Conservation (phyloP, 2,329 filamentous ascomycete genomes). For the Arthroderma sp. region DNA sequence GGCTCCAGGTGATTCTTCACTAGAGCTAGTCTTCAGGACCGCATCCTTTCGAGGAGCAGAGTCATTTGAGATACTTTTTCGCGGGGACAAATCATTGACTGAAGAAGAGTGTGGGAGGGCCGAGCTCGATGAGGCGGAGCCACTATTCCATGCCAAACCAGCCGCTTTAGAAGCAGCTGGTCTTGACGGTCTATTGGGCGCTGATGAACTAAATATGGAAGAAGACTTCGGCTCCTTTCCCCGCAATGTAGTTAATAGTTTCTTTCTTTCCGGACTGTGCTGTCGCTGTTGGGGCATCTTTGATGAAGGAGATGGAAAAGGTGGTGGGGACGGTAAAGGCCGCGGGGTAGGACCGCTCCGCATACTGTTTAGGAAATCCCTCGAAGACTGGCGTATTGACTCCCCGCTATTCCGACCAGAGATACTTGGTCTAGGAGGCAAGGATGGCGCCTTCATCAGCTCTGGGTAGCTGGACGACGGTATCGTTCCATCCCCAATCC, state of each 20-base stretch:
- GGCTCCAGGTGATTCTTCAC: not conserved
- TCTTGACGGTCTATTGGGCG: constrained; percentile 3
- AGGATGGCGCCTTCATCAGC: constrained; percentile 57
- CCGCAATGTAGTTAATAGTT: constrained; percentile 6
- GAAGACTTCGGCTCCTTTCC: constrained; percentile 12
- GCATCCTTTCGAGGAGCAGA: constrained; percentile 6
- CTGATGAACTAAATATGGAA: constrained; percentile 19
- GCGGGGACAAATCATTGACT: constrained; percentile 15
- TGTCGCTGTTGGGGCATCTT: not conserved
- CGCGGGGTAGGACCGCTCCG: too few relatives aligned
- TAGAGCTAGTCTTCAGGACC: not conserved
- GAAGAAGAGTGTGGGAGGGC: constrained; percentile 12
- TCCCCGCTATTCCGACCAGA: not conserved
- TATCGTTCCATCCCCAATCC: constrained; percentile 69
- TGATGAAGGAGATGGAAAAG: not conserved
- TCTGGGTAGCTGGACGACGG: constrained; percentile 68
- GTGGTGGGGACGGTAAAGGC: not conserved
- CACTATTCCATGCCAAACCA: constrained; percentile 46
- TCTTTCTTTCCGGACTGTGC: constrained; percentile 5
- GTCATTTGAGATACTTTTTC: constrained; percentile 16
- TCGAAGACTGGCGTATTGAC: constrained; percentile 35
- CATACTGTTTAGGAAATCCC: constrained; percentile 2
- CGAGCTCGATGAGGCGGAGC: constrained; percentile 16
- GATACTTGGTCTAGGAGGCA: constrained; percentile 20
- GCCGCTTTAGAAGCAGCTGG: constrained; percentile 45